phyloP scores from a whole-genome alignment of 208 protist genomes.

The Angomonas ambiguus region DNA sequence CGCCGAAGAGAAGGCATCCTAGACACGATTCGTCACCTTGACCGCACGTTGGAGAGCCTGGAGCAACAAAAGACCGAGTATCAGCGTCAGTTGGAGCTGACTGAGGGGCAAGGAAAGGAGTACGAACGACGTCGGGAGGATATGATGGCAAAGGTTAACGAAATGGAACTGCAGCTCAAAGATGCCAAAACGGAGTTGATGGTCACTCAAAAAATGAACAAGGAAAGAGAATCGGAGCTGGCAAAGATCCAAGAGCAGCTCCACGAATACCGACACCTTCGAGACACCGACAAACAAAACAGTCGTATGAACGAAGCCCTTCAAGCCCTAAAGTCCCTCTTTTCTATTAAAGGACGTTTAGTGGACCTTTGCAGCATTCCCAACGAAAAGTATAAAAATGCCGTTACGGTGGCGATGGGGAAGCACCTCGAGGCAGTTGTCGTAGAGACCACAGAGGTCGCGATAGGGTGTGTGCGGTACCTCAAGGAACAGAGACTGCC shows the following conservation, averaged over 20 bases:
- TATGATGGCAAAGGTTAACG: conserved; percentile 25
- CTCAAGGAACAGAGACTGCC: conserved; percentile 93
- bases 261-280: conserved; percentile 77
- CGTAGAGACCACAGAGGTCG: conserved; percentile 91
- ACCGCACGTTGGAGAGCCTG: conserved; percentile 38
- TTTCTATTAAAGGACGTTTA: conserved; percentile 86
- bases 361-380: conserved; percentile 92
- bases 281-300: conserved; percentile 77
- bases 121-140: conserved; percentile 53
- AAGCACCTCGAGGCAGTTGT: conserved; percentile 96
- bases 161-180: conserved; percentile 38
- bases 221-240: conserved; percentile 74
- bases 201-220: conserved; percentile 50
- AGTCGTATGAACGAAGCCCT: conserved; percentile 78
- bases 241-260: conserved; percentile 86
- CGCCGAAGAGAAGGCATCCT: conserved; percentile 55
- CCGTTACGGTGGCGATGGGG: conserved; percentile 95
- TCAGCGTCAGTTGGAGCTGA: conserved; percentile 29
- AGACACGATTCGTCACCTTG: conserved; percentile 66
- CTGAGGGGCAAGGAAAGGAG: conserved; percentile 32
- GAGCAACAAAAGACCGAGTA: conserved; percentile 50
- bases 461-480: conserved; percentile 94
- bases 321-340: conserved; percentile 86
- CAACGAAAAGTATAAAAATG: conserved; percentile 88
- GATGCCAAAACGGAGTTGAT: conserved; percentile 32